Conservation (phyloP, 225 moss, liverwort and hornwort genomes). For the Pseudoscleropodium purum region DNA sequence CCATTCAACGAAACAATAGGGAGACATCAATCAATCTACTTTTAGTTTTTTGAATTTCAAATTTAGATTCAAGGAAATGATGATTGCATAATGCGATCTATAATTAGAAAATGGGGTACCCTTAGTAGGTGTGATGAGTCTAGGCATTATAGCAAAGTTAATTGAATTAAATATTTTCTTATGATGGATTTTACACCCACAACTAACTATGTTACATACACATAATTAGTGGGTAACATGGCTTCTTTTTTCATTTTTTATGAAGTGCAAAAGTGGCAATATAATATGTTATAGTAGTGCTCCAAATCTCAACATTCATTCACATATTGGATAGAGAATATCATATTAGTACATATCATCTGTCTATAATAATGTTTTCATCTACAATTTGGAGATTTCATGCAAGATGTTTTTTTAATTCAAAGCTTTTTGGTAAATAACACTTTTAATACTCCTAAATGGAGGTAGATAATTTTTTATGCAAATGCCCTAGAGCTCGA, state of each 20-base stretch:
- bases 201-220: neutral
- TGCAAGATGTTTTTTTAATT: too few relatives aligned
- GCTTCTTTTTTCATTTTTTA: too few relatives aligned
- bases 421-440: neutral
- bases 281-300: too few relatives aligned
- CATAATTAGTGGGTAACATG: too few relatives aligned
- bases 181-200: neutral
- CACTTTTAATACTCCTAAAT: neutral
- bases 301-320: too few relatives aligned
- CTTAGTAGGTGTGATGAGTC: accelerated
- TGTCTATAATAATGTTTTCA: too few relatives aligned
- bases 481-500: neutral
- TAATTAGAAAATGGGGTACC: neutral
- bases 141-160: neutral
- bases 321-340: too few relatives aligned
- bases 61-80: neutral
- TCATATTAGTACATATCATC: too few relatives aligned
- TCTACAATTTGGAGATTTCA: too few relatives aligned
- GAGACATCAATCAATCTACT: neutral
- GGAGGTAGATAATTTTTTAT: too few relatives aligned
- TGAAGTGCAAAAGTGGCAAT: too few relatives aligned
- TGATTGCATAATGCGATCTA: neutral
- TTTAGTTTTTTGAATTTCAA: neutral
- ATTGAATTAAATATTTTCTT: neutral
- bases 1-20: neutral